Evolutionary conservation across 352 stramenopile genomes (phyloP).

Genomic region (Pythium chondricola): DNA sequence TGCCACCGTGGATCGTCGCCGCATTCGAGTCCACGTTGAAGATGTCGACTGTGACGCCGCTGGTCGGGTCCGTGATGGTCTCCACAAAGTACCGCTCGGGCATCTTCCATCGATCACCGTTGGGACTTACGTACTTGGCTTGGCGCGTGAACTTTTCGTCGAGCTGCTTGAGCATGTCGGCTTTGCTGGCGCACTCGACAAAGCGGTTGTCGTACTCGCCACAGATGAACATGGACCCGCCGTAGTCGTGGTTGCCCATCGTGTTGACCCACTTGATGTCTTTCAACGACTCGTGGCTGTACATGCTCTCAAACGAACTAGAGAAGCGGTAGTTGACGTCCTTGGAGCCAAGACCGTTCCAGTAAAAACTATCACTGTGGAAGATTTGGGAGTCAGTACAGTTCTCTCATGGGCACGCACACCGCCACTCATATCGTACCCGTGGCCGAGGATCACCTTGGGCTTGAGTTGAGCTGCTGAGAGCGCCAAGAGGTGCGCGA

Average conservation of each 20-base stretch:
- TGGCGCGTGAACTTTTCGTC: slow-evolving; percentile 62
- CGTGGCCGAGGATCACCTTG: slow-evolving; percentile 51
- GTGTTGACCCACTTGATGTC: slow-evolving; percentile 70
- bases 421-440: slow-evolving; percentile 19
- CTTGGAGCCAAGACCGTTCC: slow-evolving; percentile 59
- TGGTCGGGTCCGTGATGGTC: slow-evolving; percentile 23
- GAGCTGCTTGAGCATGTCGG: slow-evolving; percentile 57
- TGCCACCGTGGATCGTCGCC: slow-evolving; percentile 44
- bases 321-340: slow-evolving; percentile 61
- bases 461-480: slow-evolving; percentile 57
- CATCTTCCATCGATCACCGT: slow-evolving; percentile 66
- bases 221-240: slow-evolving; percentile 72
- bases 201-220: slow-evolving; percentile 61
- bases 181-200: slow-evolving; percentile 44
- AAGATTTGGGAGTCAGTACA: not conserved
- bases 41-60: slow-evolving; percentile 48
- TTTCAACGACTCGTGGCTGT: slow-evolving; percentile 38
- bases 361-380: slow-evolving; percentile 58
- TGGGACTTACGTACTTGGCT: slow-evolving; percentile 51
- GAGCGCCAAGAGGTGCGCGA: slow-evolving; percentile 50
- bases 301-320: slow-evolving; percentile 61
- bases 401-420: not conserved
- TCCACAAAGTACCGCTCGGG: slow-evolving; percentile 59
- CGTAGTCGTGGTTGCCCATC: slow-evolving; percentile 64
- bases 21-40: slow-evolving; percentile 70